Evolutionary conservation across 1,139 yeast genomes (phyloP).

Genomic region (Eremothecium coryli): DNA sequence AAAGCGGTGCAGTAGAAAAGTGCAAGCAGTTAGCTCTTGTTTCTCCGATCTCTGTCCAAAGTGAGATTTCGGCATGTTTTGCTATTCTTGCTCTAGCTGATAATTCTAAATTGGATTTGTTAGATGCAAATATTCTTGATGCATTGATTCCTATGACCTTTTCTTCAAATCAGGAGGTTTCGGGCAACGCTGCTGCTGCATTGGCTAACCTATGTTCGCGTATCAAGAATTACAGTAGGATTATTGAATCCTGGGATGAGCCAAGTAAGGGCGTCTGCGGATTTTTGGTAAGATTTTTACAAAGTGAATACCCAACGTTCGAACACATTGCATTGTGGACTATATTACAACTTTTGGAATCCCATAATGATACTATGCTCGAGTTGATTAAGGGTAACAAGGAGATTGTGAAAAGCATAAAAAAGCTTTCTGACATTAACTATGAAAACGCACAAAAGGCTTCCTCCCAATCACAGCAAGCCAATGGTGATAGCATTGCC

Average conservation of each 20-base stretch:
- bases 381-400: conserved; percentile 52
- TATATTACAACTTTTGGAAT: conserved; percentile 81
- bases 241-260: conserved; percentile 66
- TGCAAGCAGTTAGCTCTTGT: conserved; percentile 79
- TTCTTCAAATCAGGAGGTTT: conserved; percentile 84
- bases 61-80: conserved; percentile 94
- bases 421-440: conserved; percentile 38
- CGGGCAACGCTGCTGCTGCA: conserved; percentile 98
- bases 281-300: conserved; percentile 70
- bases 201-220: conserved; percentile 90
- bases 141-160: conserved; percentile 87
- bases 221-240: conserved; percentile 64
- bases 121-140: conserved; percentile 77
- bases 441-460: conserved; percentile 26
- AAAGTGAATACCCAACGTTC: conserved; percentile 85
- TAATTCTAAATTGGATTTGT: conserved; percentile 77
- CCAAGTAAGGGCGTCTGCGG: conserved; percentile 85
- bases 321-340: conserved; percentile 99
- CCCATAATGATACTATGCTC: conserved; percentile 65
- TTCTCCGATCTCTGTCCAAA: conserved; percentile 83
- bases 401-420: conserved; percentile 49
- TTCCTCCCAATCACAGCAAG: conserved; percentile 5
- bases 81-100: conserved; percentile 96
- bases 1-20: conserved; percentile 92
- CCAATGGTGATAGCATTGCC: conserved; percentile 12